Base-by-base conservation (phyloP, 495 filamentous ascomycete genomes). In the Ascodesmis nigricans region DNA sequence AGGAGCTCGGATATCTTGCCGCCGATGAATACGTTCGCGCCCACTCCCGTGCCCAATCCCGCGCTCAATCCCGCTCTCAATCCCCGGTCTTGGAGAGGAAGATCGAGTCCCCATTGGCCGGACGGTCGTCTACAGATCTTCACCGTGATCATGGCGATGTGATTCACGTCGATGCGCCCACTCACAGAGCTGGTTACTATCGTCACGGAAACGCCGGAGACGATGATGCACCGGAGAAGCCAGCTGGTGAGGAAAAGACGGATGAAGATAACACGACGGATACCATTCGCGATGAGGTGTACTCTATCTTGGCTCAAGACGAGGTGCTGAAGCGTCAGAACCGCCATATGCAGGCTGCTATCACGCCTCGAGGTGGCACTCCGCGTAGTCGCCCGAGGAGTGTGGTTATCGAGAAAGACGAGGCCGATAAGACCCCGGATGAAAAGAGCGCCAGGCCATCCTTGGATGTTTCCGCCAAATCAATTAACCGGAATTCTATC, bases 281-380 rank as follows among this genome's bases (percentile, higher is more conserved):
- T n/a, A n/a, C n/a, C n/a, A n/a, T n/a, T n/a, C n/a, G n/a, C n/a
- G n/a, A n/a, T n/a, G 52, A 72, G 52, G 47, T 11, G 4, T 37
- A 58, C 42, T 80, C 84, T 0, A 95, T 99, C 39, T 59, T 99
- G 26, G 90, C 87, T 13, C 68, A 80, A 1, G 87, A 99, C 48
- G 83, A 95, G 55, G 65, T 91, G 11, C 70, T 75, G 31, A 91
- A 87, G 49, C 71, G 79, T 27, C 61, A 58, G 10, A 51, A 53
- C 3, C 60, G 53, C 52, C 67, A 56, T 47, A 52, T 75, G 52
- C 70, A 75, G 24, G 70, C 75, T 19, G 48, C 49, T 10, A 35
- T 52, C 18, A 49, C 18, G 62, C 67, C 1, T 83, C 82, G 2
- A 29, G 15, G 9, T 35, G 21, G n/a, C n/a, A n/a, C n/a, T n/a